Evolutionary conservation across 208 protist species (phyloP).

Genomic region (Novymonas esmeraldas): DNA sequence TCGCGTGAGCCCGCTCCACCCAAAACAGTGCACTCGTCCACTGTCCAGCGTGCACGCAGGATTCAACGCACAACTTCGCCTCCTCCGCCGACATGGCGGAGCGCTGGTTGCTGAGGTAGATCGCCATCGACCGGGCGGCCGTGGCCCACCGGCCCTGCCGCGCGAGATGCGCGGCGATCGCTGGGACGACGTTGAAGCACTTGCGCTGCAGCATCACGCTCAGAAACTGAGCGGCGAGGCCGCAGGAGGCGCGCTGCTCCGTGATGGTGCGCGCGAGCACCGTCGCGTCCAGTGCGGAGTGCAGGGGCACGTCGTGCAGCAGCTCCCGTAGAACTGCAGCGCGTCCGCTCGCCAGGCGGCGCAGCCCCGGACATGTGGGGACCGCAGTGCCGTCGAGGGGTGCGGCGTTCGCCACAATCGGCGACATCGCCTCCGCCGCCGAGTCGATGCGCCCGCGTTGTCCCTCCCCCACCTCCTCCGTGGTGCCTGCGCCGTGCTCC

Average conservation of each 20-base stretch:
- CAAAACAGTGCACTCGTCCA: conserved; percentile 86
- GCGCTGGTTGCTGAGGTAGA: conserved; percentile 70
- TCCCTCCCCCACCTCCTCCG: neutral
- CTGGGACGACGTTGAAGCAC: conserved; percentile 54
- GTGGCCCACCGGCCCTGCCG: conserved; percentile 49
- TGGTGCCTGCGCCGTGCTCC: neutral
- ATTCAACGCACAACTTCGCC: conserved; percentile 64
- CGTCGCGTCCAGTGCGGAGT: conserved; percentile 40
- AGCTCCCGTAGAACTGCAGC: conserved; percentile 2
- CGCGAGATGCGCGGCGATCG: conserved; percentile 49
- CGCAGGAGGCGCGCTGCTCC: conserved; percentile 57
- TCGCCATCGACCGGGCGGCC: conserved; percentile 57
- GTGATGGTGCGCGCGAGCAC: conserved; percentile 73
- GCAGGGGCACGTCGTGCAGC: conserved; percentile 30
- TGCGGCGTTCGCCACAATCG: neutral
- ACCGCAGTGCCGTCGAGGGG: neutral
- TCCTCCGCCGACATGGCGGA: conserved; percentile 38
- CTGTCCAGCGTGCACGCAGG: conserved; percentile 52
- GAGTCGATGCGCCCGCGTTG: too few species aligned
- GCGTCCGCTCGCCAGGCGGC: conserved; percentile 10
- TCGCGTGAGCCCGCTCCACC: conserved; percentile 65
- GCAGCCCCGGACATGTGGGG: neutral
- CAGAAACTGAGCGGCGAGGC: conserved; percentile 60
- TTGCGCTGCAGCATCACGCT: conserved; percentile 56
- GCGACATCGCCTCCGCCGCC: too few species aligned